Conservation (phyloP, 139 green algal species). For the Micractinium conductrix region DNA sequence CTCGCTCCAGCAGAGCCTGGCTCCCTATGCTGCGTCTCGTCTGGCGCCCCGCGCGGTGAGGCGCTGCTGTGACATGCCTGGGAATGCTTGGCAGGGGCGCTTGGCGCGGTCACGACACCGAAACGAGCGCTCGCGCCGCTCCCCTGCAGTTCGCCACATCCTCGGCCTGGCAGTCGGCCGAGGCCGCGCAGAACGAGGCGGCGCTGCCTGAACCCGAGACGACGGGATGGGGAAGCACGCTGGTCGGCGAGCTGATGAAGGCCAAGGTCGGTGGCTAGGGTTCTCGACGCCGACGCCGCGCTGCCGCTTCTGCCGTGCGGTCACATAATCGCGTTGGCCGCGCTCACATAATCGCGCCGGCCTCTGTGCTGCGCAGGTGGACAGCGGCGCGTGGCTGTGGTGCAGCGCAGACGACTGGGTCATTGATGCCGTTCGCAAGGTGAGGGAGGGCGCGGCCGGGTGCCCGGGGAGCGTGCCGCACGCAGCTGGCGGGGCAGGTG, state of each 20-base stretch:
- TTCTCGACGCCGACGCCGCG: neutral
- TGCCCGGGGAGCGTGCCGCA: neutral
- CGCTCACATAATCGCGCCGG: neutral
- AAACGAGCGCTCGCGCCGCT: too few relatives aligned
- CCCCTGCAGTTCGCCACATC: conserved; percentile 3
- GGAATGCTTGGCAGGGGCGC: neutral
- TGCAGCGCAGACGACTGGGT: conserved; percentile 60
- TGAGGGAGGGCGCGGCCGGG: neutral
- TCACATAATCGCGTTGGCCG: neutral
- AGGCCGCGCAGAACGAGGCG: conserved; percentile 17
- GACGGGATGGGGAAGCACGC: conserved; percentile 44
- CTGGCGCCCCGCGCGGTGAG: conserved; percentile 25
- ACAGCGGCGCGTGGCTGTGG: conserved; percentile 65
- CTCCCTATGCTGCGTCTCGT: neutral
- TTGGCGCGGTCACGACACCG: neutral
- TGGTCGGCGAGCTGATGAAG: conserved; percentile 28
- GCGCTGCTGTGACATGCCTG: neutral
- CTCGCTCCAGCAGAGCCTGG: conserved; percentile 18
- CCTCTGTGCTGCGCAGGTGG: conserved; percentile 21
- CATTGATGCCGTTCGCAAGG: conserved; percentile 66
- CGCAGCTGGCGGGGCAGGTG: neutral
- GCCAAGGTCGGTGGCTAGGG: conserved; percentile 30
- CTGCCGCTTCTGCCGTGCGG: neutral
- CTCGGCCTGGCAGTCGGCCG: neutral
- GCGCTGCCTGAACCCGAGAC: conserved; percentile 47